These are phyloP conservation scores for Leptographium wingfieldii DNA, from an alignment of 2,329 filamentous ascomycete species.

Conservation along the genomic window DNA sequence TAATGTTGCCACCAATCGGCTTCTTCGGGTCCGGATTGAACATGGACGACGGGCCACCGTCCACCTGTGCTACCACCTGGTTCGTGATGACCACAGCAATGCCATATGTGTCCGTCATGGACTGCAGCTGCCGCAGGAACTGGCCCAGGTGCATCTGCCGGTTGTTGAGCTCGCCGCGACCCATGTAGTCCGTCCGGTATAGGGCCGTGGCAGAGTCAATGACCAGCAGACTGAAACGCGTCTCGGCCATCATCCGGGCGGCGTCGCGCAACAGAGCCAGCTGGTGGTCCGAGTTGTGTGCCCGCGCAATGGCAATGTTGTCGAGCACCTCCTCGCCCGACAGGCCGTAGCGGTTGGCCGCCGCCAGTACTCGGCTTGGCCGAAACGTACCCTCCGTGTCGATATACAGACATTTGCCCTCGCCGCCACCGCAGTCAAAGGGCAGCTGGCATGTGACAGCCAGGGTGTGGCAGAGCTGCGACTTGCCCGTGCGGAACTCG, in stretches of 20 bases:
- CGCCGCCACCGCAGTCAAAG: constrained; percentile 97
- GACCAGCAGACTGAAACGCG: constrained; percentile 85
- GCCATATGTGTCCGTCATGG: constrained; percentile 72
- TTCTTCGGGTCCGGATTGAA: constrained; percentile 99
- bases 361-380: constrained; percentile 78
- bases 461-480: constrained; percentile 96
- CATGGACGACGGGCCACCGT: constrained; percentile 92
- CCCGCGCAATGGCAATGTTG: constrained; percentile 94
- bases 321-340: constrained; percentile 96
- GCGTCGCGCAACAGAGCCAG: constrained; percentile 90
- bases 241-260: constrained; percentile 98
- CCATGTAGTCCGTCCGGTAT: constrained; percentile 92
- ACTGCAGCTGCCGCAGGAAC: constrained; percentile 74
- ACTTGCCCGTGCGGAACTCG: constrained; percentile 96
- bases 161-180: constrained; percentile 92
- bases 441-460: constrained; percentile 95
- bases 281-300: constrained; percentile 98
- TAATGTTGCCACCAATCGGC: constrained; percentile 96
- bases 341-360: constrained; percentile 87
- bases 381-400: constrained; percentile 97
- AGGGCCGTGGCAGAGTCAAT: constrained; percentile 93
- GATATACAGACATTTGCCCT: constrained; percentile 97
- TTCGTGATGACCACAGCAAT: constrained; percentile 98
- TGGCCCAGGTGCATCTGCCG: constrained; percentile 81
- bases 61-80: constrained; percentile 95